A percentile compares a stretch with the other conserved stretches of the same genome.
phyloP scores from a whole-genome alignment of 345 rosid genomes.

The Bretschneidera sinensis region DNA sequence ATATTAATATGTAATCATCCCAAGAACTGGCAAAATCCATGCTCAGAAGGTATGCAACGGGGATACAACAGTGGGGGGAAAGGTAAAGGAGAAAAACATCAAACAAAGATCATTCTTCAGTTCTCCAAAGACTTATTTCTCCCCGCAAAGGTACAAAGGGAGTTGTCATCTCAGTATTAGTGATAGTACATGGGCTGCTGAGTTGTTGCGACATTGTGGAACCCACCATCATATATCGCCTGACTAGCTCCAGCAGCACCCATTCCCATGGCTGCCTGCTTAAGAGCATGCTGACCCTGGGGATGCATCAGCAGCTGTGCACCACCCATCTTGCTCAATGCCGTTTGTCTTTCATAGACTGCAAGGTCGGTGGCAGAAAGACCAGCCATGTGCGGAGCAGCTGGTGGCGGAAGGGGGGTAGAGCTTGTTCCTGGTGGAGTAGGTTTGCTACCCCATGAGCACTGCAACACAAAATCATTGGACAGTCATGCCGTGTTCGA shows the following conservation, averaged over 20 bases:
- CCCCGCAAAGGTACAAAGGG: background rate
- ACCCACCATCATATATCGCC: conserved; percentile 75
- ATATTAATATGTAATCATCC: no score
- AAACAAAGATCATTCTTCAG: background rate
- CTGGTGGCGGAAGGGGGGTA: conserved; percentile 79
- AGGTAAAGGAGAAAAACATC: background rate
- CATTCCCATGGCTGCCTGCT: conserved; percentile 74
- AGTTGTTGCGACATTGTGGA: conserved; percentile 64
- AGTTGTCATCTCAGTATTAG: conserved; percentile 23
- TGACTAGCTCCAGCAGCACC: conserved; percentile 66
- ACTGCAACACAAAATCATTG: conserved; percentile 37
- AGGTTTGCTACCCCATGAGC: conserved; percentile 97
- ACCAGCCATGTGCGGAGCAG: conserved; percentile 45
- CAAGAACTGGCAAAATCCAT: no score
- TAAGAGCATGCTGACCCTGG: conserved; percentile 71
- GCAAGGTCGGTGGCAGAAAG: conserved; percentile 53
- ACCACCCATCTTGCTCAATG: conserved; percentile 59
- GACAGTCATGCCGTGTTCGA: background rate
- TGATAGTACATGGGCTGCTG: conserved; percentile 90
- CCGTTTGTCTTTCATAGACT: conserved; percentile 63
- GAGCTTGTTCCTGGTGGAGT: conserved; percentile 83
- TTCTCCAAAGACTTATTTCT: conserved; percentile 17
- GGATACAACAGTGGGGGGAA: background rate
- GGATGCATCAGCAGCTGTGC: conserved; percentile 72
- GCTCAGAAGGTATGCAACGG: no score